These are phyloP conservation scores for Syzygium oleosum DNA, from an alignment of 345 rosid genomes.

Conservation along the genomic window DNA sequence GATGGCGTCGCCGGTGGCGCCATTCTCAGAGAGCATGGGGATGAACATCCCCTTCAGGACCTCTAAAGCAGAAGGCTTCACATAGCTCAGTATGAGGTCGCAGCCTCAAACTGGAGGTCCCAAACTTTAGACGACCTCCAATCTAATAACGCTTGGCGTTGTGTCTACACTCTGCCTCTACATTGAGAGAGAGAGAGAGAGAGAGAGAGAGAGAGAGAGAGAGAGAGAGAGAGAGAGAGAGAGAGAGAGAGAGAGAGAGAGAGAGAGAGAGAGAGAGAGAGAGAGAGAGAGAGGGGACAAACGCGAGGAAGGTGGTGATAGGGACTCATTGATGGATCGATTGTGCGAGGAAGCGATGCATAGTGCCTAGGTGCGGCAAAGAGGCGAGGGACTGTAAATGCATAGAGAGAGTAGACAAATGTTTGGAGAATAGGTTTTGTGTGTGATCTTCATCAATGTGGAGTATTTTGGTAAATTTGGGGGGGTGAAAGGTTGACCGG, in stretches of 20 bases:
- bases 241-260: not conserved
- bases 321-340: not conserved
- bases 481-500: no score
- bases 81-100: not conserved
- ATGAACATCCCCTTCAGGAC: slow-evolving; percentile 2
- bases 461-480: not conserved
- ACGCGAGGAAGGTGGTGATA: not conserved
- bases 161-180: not conserved
- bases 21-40: not conserved
- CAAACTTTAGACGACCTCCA: not conserved
- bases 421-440: not conserved
- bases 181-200: no score
- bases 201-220: no score
- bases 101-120: not conserved
- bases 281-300: not conserved
- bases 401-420: not conserved
- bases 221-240: not conserved
- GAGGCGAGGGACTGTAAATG: not conserved
- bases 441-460: not conserved
- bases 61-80: not conserved
- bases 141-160: not conserved
- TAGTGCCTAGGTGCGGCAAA: not conserved
- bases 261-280: no score
- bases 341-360: not conserved
- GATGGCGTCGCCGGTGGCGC: slow-evolving; percentile 1